Percentiles rank a stretch among this genome's conserved stretches.
These are phyloP conservation scores for Lentinula sp. DNA, from an alignment of 768 basidiomycete genomes.

Conservation along the genomic window DNA sequence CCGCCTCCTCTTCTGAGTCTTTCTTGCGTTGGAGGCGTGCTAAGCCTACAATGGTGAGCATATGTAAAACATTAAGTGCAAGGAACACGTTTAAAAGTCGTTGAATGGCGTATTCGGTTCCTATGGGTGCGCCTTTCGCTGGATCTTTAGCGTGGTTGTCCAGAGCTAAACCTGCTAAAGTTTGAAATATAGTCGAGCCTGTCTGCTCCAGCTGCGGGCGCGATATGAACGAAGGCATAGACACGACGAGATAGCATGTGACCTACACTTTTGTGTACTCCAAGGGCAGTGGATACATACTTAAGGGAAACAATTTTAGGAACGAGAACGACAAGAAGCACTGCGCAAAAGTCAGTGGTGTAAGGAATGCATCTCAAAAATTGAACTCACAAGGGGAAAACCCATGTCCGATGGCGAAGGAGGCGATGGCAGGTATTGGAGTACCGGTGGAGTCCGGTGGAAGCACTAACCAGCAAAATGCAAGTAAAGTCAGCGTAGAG, in stretches of 20 bases:
- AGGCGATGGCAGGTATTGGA: conserved; percentile 54
- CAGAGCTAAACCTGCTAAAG: conserved; percentile 62
- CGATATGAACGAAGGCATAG: not conserved
- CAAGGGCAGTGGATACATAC: conserved; percentile 74
- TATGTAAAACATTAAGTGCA: conserved; percentile 49
- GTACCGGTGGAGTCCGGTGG: conserved; percentile 52
- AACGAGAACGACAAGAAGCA: conserved; percentile 69
- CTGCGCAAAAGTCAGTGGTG: conserved; percentile 25
- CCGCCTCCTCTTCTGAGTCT: conserved; percentile 18
- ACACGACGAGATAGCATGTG: not conserved
- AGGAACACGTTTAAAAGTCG: conserved; percentile 53
- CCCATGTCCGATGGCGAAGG: conserved; percentile 66
- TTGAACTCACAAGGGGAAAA: conserved; percentile 57
- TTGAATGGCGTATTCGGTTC: conserved; percentile 35
- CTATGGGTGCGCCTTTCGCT: conserved; percentile 12
- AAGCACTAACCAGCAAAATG: conserved; percentile 62
- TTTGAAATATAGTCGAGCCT: conserved; percentile 68
- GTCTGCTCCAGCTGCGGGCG: conserved; percentile 60
- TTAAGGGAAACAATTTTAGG: conserved; percentile 64
- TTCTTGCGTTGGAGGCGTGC: conserved; percentile 40
- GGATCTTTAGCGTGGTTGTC: conserved; percentile 36
- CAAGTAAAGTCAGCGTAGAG: conserved; percentile 51
- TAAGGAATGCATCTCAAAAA: not conserved
- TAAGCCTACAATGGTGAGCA: conserved; percentile 44
- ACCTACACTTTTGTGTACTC: conserved; percentile 72